Evolutionary conservation across 257 asterid species (phyloP).

Genomic region (Solanum piurae): DNA sequence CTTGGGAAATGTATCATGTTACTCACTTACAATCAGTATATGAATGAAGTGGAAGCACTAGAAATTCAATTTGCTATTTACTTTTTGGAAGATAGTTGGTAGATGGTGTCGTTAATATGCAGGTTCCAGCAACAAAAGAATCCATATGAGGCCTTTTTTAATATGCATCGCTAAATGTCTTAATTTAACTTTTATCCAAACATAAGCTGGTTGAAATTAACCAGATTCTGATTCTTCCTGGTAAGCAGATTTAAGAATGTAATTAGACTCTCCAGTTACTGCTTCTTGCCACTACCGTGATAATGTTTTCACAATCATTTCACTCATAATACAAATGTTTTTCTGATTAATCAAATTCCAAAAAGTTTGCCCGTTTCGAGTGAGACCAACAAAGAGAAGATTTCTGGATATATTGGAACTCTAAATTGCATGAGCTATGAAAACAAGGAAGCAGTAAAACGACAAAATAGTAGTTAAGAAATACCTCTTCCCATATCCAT

Average conservation of each 20-base stretch:
- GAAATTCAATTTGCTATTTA: background rate
- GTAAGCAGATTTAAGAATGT: background rate
- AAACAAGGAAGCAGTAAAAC: background rate
- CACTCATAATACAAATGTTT: background rate
- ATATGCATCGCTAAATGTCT: background rate
- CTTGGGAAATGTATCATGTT: background rate
- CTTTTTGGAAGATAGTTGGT: background rate
- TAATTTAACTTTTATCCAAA: background rate
- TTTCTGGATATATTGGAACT: background rate
- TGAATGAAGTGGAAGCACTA: background rate
- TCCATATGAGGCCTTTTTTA: background rate
- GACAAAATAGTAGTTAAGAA: background rate
- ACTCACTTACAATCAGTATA: background rate
- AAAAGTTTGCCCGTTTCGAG: background rate
- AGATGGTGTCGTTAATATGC: background rate
- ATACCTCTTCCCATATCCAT: slow-evolving; percentile 76
- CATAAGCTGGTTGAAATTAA: background rate
- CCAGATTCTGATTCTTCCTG: background rate
- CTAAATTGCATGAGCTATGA: background rate
- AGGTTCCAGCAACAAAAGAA: background rate
- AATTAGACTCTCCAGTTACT: background rate
- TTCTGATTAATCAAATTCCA: background rate
- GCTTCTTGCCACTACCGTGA: background rate
- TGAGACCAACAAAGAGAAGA: background rate
- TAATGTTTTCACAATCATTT: background rate